Evolutionary conservation across 768 basidiomycete genomes (phyloP).

Genomic region (Lactarius trivialis): DNA sequence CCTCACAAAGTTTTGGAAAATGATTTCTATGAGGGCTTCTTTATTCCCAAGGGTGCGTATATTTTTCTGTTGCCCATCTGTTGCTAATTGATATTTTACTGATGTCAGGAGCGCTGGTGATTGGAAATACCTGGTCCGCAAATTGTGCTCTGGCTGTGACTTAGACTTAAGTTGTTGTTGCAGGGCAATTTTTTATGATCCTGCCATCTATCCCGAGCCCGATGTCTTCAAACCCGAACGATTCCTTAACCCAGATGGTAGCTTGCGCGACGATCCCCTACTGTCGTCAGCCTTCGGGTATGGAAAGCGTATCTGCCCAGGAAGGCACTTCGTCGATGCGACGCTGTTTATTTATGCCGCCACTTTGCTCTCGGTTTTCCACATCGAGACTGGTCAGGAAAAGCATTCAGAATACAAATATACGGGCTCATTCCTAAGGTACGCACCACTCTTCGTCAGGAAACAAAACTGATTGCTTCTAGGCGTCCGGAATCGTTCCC

Average conservation of each 20-base stretch:
- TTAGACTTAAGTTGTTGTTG: neutral
- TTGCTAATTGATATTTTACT: neutral
- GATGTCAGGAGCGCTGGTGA: neutral
- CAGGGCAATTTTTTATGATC: constrained; percentile 35
- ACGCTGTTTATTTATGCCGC: constrained; percentile 1
- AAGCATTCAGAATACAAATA: neutral
- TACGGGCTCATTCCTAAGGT: neutral
- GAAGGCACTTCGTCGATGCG: constrained; percentile 8
- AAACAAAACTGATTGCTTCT: no score
- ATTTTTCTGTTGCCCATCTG: neutral
- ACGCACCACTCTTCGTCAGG: neutral
- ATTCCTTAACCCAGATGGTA: constrained; percentile 24
- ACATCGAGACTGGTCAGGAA: neutral
- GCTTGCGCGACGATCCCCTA: constrained; percentile 10
- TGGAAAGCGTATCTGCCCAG: constrained; percentile 23
- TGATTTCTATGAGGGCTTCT: neutral
- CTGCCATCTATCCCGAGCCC: constrained; percentile 42
- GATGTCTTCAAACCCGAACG: constrained; percentile 46
- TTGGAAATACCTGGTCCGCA: neutral
- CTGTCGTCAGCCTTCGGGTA: constrained; percentile 14
- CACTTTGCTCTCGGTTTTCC: constrained; percentile 8
- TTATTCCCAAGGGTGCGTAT: neutral
- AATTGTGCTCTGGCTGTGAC: neutral
- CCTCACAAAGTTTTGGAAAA: neutral
- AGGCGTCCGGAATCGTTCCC: neutral